Base-by-base conservation (phyloP, 352 stramenopile species). In the Blastocystis sp. region DNA sequence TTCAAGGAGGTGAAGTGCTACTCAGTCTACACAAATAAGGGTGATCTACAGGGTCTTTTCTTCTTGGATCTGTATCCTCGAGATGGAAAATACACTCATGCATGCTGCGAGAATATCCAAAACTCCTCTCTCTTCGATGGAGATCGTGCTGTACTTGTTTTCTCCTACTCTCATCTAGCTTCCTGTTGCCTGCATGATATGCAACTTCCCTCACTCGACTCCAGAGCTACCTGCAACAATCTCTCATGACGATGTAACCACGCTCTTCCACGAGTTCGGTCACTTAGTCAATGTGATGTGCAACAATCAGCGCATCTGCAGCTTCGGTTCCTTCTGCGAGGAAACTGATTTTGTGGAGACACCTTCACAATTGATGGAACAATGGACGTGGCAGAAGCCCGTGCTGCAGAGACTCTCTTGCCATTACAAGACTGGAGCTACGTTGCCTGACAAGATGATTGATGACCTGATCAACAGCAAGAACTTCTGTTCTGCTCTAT, bases 251-350 rank as follows among this genome's bases (percentile, higher is more conserved):
- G 94, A 96, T 75, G 93, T 96, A 18, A 93, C 95, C 50, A 96
- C 94, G 37, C 95, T 94, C 90, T 96, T 96, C 90, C 94, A 96
- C 89, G 94, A 96, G 90, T 96, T 96, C 79, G 93, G 93, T 24
- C 94, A 96, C 90, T 94, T 96, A 75, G 95, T 97, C 93, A 94
- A 97, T 91, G 94, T 93, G 78, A 65, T 97, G 69, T 97, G 94
- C 90, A 94, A 92, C 9, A 93, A 96, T 90, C 91, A 93, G 62
- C 90, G 93, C 76, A 94, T 96, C 90, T 91, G 94, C 55, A 92
- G 92, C 76, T 94, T 95, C 90, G 92, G 94, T 76, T 93, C 93
- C 66, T 91, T 94, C 64, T 92, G 95, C 39, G 91, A 92, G 93
- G 59, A 88, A 30, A 76, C 59, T 59, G 94, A 96, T 88, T 96